Evolutionary conservation across 78 protist genomes (phyloP), one percentile per base, ranked within the genome.

Genomic region (slime mould (Dictyostelium discoideum)): DNA sequence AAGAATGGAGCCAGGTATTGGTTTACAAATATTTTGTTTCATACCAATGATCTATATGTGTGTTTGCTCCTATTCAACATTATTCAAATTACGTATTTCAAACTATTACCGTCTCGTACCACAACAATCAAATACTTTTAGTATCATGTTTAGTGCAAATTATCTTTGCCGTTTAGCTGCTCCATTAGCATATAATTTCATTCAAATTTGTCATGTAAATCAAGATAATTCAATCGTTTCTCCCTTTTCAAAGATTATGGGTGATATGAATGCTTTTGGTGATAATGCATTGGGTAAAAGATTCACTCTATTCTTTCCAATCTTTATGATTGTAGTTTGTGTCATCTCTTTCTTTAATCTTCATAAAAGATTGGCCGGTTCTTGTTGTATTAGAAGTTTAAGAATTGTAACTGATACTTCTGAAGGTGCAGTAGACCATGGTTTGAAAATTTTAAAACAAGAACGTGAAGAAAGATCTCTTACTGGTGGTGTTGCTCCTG

Each of bases 81-180:
- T 93, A 16, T 95, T 95, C 76, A 76, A 85, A 20, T 14, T 95
- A 32, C 54, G 92, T 42, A 85, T 95, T 40, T 95, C 92, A 89
- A 87, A 80, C 24, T 83, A 87, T 69, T 95, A 95, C 57, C 42
- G 93, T 54, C 78, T 95, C 20, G 90, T 95, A 40, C 97, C 97
- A 46, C 89, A 87, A 44, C 92, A 80, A 69, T 85, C 95, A 4
- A 83, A 82, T 8, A 48, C 97, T 6, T 11, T 85, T 10, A 72
- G 86, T 57, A 92, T 95, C 9, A 85, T 95, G 94, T 90, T 90
- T 37, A 82, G 88, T 50, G 85, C 95, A 42, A 90, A 90, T 4
- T 90, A 90, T 54, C 69, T 90, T 0, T 82, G 95, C 37, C 44
- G 95, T 44, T 63, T 90, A 4, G 95, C 95, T 6, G 95, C 95